Percentiles rank a stretch among this genome's conserved stretches.
These are phyloP conservation scores for Schoenoplectus tabernaemontani DNA, from an alignment of 202 grass and related monocot species.

Conservation along the genomic window DNA sequence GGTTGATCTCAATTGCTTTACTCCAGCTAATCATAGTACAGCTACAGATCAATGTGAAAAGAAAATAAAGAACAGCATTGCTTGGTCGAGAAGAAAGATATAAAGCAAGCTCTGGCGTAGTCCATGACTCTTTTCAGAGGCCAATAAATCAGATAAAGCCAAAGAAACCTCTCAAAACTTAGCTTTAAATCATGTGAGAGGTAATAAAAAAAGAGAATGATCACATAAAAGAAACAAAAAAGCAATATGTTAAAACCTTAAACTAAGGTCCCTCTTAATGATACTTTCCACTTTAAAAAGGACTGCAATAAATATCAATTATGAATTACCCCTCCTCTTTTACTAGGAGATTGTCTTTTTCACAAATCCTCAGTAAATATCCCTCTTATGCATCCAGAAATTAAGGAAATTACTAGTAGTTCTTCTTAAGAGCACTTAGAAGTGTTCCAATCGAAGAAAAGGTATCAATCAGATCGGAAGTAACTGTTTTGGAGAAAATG, in stretches of 20 bases:
- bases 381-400: not conserved
- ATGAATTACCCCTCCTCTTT: not conserved
- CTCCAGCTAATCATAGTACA: not conserved
- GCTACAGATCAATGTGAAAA: not conserved
- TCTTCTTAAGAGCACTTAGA: too few relatives aligned
- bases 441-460: not conserved
- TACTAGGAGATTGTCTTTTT: not conserved
- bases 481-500: not conserved
- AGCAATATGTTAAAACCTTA: not conserved
- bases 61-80: not conserved
- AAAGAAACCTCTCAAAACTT: slow-evolving; percentile 6
- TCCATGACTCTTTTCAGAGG: not conserved
- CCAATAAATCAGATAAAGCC: not conserved
- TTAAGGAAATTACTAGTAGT: not conserved
- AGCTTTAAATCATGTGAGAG: slow-evolving; percentile 23
- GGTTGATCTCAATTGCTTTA: too few relatives aligned
- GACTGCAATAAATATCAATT: not conserved
- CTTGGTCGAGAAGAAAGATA: slow-evolving; percentile 17
- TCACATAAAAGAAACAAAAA: too few relatives aligned
- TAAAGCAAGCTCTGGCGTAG: too few relatives aligned
- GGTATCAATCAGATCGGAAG: not conserved
- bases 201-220: too few relatives aligned
- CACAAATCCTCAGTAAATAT: not conserved
- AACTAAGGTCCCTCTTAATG: not conserved
- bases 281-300: not conserved